These are phyloP conservation scores for Cystobasidium sp. DNA, from an alignment of 1,284 basidiomycete genomes.

Conservation along the genomic window DNA sequence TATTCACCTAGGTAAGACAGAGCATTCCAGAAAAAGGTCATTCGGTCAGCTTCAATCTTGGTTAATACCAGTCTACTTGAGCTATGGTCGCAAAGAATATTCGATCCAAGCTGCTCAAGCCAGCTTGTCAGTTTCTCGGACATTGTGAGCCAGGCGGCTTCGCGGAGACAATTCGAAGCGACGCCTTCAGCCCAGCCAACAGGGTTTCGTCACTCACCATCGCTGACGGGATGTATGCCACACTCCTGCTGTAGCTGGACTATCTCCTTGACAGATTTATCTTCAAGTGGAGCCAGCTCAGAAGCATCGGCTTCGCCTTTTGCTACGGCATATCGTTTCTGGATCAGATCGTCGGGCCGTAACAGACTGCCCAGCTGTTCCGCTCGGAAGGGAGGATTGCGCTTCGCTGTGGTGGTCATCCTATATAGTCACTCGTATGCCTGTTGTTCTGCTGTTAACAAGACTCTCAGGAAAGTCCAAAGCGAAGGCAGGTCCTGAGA, in stretches of 20 bases:
- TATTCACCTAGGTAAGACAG: conserved; percentile 7
- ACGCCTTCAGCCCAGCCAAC: background rate
- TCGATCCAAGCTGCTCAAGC: no score
- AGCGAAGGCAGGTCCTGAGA: no score
- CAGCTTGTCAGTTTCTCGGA: no score
- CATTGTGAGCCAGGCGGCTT: background rate
- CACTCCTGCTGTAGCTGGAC: conserved; percentile 55
- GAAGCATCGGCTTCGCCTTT: conserved; percentile 52
- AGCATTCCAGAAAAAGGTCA: background rate
- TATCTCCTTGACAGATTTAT: conserved; percentile 57
- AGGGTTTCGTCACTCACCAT: conserved; percentile 57
- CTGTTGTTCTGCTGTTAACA: no score
- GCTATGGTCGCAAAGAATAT: no score
- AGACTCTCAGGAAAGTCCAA: no score
- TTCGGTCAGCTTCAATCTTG: background rate
- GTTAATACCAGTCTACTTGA: no score
- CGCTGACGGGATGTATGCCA: conserved; percentile 56
- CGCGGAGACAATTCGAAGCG: conserved; percentile 1
- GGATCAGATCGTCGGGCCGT: conserved; percentile 54
- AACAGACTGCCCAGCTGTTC: conserved; percentile 58
- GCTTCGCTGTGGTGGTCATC: conserved; percentile 15
- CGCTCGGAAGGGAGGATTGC: conserved; percentile 55
- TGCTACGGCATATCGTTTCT: conserved; percentile 53
- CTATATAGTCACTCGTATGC: background rate
- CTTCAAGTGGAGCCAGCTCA: conserved; percentile 55